Base-by-base conservation (phyloP, 768 basidiomycete species). In the Leucocoprinus leucothites region DNA sequence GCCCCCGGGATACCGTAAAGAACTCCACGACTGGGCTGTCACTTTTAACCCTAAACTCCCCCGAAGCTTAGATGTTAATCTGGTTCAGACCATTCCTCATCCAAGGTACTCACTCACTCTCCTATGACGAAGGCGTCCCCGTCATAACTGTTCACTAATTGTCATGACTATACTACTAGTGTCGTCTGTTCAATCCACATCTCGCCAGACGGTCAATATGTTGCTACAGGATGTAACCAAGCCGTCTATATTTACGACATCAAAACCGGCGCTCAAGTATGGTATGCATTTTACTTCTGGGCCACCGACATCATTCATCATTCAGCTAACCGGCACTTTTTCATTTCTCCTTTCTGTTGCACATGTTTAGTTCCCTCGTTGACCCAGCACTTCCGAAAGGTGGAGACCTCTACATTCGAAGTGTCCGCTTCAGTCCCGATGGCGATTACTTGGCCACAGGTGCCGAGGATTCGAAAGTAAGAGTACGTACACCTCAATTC, bases 161-260 rank as follows among this genome's bases (percentile, higher is more conserved):
- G 16, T 28, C 34, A 6, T 26, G 26, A 8, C 18, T 42, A 19
- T 43, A n/a, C 16, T n/a, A 38, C 21, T 51, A 80, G 80, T 61
- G 78, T 80, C 8, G 80, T 81, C 2, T 98, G 96, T 69, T 98
- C 94, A 66, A 94, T 98, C 7, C 83, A 89, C 53, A 97, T 98
- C 71, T 96, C 94, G 13, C 84, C 87, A 19, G 94, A 98, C 65
- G 96, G 96, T 16, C 92, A 90, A 68, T 91, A 78, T 63, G 80
- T 98, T 42, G 96, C 95, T 25, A 97, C 95, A 9, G 96, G 95
- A 11, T 98, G 95, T 72, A 98, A 98, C 72, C 81, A 92, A 40
- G 92, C 93, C 0, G 93, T 94, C 18, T 94, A 97, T 69, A 94
- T 98, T 54, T 98, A 91, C 67, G 93, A 98, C 66, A 89, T 89